These are phyloP conservation scores for Cordyceps javanica DNA, from an alignment of 2,329 filamentous ascomycete genomes.

Conservation along the genomic window DNA sequence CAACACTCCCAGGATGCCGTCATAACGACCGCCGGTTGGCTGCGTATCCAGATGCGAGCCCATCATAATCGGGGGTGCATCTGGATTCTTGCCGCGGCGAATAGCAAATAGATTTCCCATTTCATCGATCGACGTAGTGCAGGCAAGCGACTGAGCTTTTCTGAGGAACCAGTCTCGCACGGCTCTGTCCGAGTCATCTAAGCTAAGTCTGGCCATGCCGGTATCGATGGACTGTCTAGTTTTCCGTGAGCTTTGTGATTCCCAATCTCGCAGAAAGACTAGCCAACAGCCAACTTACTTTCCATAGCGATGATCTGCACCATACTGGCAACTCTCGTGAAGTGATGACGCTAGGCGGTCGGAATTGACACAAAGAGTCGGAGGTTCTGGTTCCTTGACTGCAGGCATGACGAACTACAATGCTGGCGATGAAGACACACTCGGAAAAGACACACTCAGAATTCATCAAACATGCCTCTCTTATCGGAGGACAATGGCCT, in stretches of 20 bases:
- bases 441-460: too few relatives aligned
- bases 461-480: neutral
- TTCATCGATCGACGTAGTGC: constrained; percentile 60
- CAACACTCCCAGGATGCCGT: constrained; percentile 70
- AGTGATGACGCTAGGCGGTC: constrained; percentile 24
- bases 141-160: constrained; percentile 58
- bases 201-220: constrained; percentile 70
- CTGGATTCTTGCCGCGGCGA: constrained; percentile 47
- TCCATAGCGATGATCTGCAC: constrained; percentile 24
- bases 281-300: constrained; percentile 19
- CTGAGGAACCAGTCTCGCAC: constrained; percentile 72
- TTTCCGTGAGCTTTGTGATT: neutral
- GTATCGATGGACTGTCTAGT: constrained; percentile 42
- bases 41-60: constrained; percentile 66
- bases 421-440: too few relatives aligned
- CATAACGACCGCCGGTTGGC: constrained; percentile 62
- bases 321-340: constrained; percentile 28
- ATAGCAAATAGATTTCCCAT: constrained; percentile 80
- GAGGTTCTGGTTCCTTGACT: neutral
- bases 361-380: constrained; percentile 16
- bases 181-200: constrained; percentile 68
- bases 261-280: too few relatives aligned
- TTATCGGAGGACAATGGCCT: neutral
- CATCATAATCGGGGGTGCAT: constrained; percentile 54
- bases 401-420: neutral